Percentiles rank a stretch among this genome's conserved stretches.
These are phyloP conservation scores for Neoascochyta sp. DNA, from an alignment of 2,329 filamentous ascomycete species.

Conservation along the genomic window DNA sequence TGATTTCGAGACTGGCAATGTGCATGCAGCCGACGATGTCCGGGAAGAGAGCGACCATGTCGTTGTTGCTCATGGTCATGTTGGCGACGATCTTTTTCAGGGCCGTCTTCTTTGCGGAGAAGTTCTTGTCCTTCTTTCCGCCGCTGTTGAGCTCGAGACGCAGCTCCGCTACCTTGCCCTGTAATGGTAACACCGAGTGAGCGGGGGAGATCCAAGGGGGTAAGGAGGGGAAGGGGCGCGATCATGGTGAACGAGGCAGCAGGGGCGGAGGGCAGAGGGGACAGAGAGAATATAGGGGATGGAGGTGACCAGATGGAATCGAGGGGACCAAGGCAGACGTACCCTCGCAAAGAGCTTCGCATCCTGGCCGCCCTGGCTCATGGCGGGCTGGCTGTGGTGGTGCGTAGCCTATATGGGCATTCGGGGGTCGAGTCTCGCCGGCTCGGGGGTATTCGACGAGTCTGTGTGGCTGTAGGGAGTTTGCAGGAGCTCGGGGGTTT, in stretches of 20 bases:
- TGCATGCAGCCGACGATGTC: slow-evolving; percentile 96
- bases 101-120: slow-evolving; percentile 90
- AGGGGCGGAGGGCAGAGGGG: slow-evolving; percentile 17
- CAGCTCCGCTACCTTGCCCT: slow-evolving; percentile 99
- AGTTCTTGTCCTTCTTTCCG: slow-evolving; percentile 97
- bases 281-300: slow-evolving; percentile 2
- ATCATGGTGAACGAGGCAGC: slow-evolving; percentile 15
- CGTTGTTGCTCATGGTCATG: slow-evolving; percentile 99
- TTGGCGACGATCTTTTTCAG: slow-evolving; percentile 99
- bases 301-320: not conserved
- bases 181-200: slow-evolving; percentile 51
- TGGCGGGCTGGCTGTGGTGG: slow-evolving; percentile 42
- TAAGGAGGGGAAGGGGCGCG: slow-evolving; percentile 42
- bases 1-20: slow-evolving; percentile 91
- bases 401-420: slow-evolving; percentile 9
- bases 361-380: slow-evolving; percentile 76
- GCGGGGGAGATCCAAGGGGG: slow-evolving; percentile 41
- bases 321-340: slow-evolving; percentile 43
- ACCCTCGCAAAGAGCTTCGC: slow-evolving; percentile 99
- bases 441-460: too few relatives aligned
- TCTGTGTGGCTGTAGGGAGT: too few relatives aligned
- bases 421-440: too few relatives aligned
- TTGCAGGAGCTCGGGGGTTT: too few relatives aligned
- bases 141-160: slow-evolving; percentile 90
- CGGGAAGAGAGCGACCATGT: slow-evolving; percentile 96